A percentile compares a stretch with the other conserved stretches of the same genome.
Conservation (phyloP, 495 filamentous ascomycete species). For the Podospora anserina region DNA sequence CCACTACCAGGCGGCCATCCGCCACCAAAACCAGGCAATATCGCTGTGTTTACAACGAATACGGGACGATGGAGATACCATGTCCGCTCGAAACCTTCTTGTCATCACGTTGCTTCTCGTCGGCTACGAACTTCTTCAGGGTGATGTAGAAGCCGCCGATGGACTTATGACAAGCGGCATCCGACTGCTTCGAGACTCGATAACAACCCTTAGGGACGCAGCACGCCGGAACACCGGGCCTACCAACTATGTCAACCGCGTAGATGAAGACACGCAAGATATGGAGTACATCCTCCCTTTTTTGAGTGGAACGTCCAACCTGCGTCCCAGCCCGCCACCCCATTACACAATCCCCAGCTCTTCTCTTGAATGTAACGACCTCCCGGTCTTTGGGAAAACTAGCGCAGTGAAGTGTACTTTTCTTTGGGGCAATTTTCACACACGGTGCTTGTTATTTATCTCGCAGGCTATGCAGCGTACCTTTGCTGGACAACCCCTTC, state of each 20-base stretch:
- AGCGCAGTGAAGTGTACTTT: conserved; percentile 7
- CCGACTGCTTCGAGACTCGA: conserved; percentile 9
- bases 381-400: not conserved
- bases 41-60: conserved; percentile 25
- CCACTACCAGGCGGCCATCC: conserved; percentile 24
- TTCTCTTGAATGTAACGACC: not conserved
- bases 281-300: conserved; percentile 13
- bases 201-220: conserved; percentile 7
- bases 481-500: not conserved
- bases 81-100: conserved; percentile 20
- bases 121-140: conserved; percentile 32
- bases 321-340: not conserved
- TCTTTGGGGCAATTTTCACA: conserved; percentile 8
- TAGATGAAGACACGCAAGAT: not conserved
- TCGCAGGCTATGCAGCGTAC: conserved; percentile 10
- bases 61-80: conserved; percentile 12
- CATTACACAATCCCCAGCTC: not conserved
- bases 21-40: conserved; percentile 31
- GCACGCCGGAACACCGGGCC: not conserved
- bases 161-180: conserved; percentile 19
- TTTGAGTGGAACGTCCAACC: not conserved
- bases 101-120: conserved; percentile 23
- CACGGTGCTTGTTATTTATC: conserved; percentile 5
- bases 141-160: conserved; percentile 29
- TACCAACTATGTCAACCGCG: not conserved